A percentile compares a stretch with the other conserved stretches of the same genome.
phyloP scores from a whole-genome alignment of 164 flowering plant genomes.

The Warburgia ugandensis region DNA sequence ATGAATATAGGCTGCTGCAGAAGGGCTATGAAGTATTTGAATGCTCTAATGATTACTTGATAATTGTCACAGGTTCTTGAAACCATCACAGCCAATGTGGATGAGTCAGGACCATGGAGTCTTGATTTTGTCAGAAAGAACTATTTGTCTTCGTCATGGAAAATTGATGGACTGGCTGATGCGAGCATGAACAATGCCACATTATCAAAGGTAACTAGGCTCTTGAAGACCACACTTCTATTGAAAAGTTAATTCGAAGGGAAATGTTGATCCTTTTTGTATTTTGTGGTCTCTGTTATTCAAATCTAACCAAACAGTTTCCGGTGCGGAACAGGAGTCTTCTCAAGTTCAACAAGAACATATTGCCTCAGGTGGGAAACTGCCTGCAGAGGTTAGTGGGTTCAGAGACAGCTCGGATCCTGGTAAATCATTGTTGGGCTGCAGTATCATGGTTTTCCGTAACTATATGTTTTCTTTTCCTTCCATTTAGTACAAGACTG shows the following conservation, averaged over 20 bases:
- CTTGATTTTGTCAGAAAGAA: slow-evolving; percentile 57
- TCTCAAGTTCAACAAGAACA: slow-evolving; percentile 22
- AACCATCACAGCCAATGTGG: slow-evolving; percentile 45
- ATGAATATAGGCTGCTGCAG: too few relatives aligned
- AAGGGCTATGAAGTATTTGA: neutral
- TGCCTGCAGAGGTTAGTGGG: too few relatives aligned
- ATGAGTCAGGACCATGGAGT: slow-evolving; percentile 69
- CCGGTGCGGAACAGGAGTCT: slow-evolving; percentile 21
- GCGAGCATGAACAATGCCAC: slow-evolving; percentile 23
- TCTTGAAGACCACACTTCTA: too few relatives aligned
- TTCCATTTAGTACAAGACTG: neutral
- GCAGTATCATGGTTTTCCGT: too few relatives aligned
- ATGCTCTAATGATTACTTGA: neutral
- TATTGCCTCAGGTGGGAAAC: slow-evolving; percentile 20
- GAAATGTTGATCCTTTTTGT: too few relatives aligned
- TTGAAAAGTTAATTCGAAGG: too few relatives aligned
- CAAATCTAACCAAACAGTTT: too few relatives aligned
- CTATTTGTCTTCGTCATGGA: slow-evolving; percentile 78
- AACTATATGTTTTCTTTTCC: too few relatives aligned
- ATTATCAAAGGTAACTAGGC: slow-evolving; percentile 31
- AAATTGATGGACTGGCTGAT: slow-evolving; percentile 38
- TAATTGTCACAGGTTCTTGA: slow-evolving; percentile 49
- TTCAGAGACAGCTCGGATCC: too few relatives aligned
- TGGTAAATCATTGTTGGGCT: too few relatives aligned
- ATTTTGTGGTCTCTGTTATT: too few relatives aligned